Conservation (phyloP, 2,329 filamentous ascomycete species). For the Penicillium sp. region DNA sequence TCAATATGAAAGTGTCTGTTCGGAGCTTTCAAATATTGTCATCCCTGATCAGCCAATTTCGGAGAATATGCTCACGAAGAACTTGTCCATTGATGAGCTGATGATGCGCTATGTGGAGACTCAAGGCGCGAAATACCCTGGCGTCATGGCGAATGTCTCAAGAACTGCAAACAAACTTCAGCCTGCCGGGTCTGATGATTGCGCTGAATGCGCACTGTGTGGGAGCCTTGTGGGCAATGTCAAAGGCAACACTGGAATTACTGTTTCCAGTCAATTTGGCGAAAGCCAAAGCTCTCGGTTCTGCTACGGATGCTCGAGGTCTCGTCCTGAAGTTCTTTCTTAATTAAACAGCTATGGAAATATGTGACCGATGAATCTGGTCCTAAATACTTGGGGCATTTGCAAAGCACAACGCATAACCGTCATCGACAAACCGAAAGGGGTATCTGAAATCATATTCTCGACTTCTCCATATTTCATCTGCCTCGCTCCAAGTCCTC, state of each 20-base stretch:
- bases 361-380: not conserved
- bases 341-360: slow-evolving; percentile 12
- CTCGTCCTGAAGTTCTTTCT: slow-evolving; percentile 30
- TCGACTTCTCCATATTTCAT: slow-evolving; percentile 12
- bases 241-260: slow-evolving; percentile 61
- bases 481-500: slow-evolving; percentile 30
- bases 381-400: not conserved
- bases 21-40: slow-evolving; percentile 53
- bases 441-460: slow-evolving; percentile 6
- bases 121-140: slow-evolving; percentile 82
- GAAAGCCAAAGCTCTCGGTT: slow-evolving; percentile 50
- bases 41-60: slow-evolving; percentile 41
- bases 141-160: slow-evolving; percentile 93
- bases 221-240: slow-evolving; percentile 63
- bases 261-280: slow-evolving; percentile 38
- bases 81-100: slow-evolving; percentile 85
- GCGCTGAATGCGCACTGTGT: slow-evolving; percentile 62
- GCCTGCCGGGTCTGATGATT: slow-evolving; percentile 32
- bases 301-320: slow-evolving; percentile 48
- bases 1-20: slow-evolving; percentile 58
- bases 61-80: slow-evolving; percentile 42
- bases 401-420: not conserved
- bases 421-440: slow-evolving; percentile 7
- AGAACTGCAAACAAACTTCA: slow-evolving; percentile 82
- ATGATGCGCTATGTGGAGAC: slow-evolving; percentile 85